Evolutionary conservation across 2,329 filamentous ascomycete species (phyloP).

Genomic region (Colletotrichum endophyticum): DNA sequence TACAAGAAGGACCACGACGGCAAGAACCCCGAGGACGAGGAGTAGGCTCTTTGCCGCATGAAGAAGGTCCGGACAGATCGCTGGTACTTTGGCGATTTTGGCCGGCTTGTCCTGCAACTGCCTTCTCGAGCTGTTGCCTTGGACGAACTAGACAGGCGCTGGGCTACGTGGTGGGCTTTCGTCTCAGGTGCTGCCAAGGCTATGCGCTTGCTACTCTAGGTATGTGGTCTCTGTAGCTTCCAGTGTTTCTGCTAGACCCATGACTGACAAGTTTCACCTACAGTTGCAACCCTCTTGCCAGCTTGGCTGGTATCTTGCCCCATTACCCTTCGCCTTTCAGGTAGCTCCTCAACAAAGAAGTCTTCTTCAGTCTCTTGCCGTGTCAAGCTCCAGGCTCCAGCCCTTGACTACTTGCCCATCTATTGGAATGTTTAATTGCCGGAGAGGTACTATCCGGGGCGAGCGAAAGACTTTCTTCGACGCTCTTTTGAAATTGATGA

Average conservation of each 20-base stretch:
- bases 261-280: neutral
- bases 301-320: neutral
- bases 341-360: neutral
- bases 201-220: neutral
- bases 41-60: neutral
- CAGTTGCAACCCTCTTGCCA: neutral
- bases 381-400: neutral
- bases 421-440: neutral
- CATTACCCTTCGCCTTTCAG: neutral
- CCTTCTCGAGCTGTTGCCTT: neutral
- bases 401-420: neutral
- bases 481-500: neutral
- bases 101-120: neutral
- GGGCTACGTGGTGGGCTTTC: neutral
- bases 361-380: neutral
- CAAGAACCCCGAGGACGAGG: neutral
- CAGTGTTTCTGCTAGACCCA: neutral
- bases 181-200: neutral
- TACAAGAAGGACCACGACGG: neutral
- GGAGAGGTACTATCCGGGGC: neutral
- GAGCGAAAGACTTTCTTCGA: neutral
- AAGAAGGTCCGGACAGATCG: rapidly evolving
- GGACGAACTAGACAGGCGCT: neutral
- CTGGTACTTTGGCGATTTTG: neutral
- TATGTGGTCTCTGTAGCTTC: rapidly evolving